Evolutionary conservation across 2,329 filamentous ascomycete genomes (phyloP).

Genomic region (Aspergillus phoenicis): DNA sequence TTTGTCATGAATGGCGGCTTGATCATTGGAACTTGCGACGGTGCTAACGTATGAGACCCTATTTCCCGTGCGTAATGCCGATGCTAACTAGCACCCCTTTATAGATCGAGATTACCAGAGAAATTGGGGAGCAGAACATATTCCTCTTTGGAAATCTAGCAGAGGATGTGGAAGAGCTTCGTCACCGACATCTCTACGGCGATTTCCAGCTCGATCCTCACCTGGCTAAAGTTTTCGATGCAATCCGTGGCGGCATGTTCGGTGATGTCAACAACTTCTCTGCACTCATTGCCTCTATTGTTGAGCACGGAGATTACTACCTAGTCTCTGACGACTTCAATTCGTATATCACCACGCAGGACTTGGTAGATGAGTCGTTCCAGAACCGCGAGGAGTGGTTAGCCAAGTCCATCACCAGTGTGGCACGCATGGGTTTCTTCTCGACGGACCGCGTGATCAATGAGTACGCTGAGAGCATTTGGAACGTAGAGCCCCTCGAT

Average conservation of each 20-base stretch:
- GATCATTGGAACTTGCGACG: conserved; percentile 97
- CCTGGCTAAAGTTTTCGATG: conserved; percentile 78
- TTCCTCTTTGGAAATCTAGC: conserved; percentile 97
- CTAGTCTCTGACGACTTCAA: conserved; percentile 97
- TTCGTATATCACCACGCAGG: conserved; percentile 89
- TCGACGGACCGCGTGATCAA: conserved; percentile 92
- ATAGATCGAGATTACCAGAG: conserved; percentile 93
- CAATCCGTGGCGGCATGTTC: conserved; percentile 78
- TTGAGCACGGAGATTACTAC: conserved; percentile 95
- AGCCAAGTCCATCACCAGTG: conserved; percentile 83
- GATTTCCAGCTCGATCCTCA: conserved; percentile 74
- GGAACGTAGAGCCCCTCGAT: conserved; percentile 85
- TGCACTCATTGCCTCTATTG: conserved; percentile 81
- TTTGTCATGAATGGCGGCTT: conserved; percentile 96
- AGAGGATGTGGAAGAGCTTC: conserved; percentile 94
- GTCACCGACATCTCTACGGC: conserved; percentile 84
- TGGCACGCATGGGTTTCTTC: conserved; percentile 97
- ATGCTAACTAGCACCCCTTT: conserved; percentile 6
- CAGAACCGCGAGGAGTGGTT: conserved; percentile 91
- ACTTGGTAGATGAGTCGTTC: conserved; percentile 88
- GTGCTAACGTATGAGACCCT: conserved; percentile 76
- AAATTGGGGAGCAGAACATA: conserved; percentile 95
- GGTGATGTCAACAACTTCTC: conserved; percentile 77
- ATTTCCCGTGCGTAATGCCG: not conserved
- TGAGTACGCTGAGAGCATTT: conserved; percentile 95